Evolutionary conservation across 2,329 filamentous ascomycete genomes (phyloP), one percentile per base, ranked within the genome.

Genomic region (Fusarium redolens): DNA sequence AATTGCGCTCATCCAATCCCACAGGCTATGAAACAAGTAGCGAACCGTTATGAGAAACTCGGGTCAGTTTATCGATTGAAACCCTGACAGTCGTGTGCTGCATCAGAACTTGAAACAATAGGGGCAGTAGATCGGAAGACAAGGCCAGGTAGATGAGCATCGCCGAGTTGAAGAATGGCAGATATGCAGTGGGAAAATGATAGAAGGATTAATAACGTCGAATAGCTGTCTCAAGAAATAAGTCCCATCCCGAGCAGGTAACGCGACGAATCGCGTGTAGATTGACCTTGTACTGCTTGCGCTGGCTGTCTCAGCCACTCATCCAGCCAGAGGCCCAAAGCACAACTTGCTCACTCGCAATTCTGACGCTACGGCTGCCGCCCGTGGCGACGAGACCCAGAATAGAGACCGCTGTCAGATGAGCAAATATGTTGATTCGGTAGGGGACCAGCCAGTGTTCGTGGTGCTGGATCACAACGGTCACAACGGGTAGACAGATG

Each of bases 161-260:
- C 33, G 58, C 54, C 38, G 45, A 62, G 47, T 50, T 57, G 20
- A 45, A 59, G 57, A 44, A 45, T 28, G 51, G 35, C 37, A 58
- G 61, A 37, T 31, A 60, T 40, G 40, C 54, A 40, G 28, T 22
- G 28, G 33, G 35, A 35, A 55, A 48, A 54, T 25, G 31, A 44
- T 30, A 40, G 56, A 35, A 57, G 31, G 33, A 45, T 52, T 28
- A 54, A 54, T 33, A 48, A 69, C 30, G 54, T 68, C 31, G 43
- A 48, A 57, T 51, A 72, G 54, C 62, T 52, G 61, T 37, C 33
- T 54, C 50, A 63, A 55, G 63, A 63, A 58, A 54, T 61, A 71
- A 72, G 51, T 65, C 75, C 69, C 75, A 76, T 77, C 68, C 75
- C 75, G 73, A 75, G 66, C 44, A 66, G 47, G 45, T 45, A 52